Evolutionary conservation across 257 asterid genomes (phyloP).

Genomic region (Primulina huaijiensis): DNA sequence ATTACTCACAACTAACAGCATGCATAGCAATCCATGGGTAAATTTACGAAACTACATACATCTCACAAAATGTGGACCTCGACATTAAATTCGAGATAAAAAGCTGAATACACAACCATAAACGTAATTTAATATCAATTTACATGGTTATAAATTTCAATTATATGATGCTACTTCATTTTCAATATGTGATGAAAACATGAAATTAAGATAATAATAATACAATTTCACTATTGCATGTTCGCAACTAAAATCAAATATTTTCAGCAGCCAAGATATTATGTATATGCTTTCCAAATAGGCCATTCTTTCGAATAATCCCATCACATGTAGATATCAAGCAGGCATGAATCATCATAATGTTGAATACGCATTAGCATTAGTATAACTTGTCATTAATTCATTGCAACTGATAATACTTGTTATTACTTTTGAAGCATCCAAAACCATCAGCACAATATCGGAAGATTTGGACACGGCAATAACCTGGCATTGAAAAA

Average conservation of each 20-base stretch:
- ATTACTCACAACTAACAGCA: not conserved
- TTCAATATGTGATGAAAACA: not conserved
- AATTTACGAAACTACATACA: not conserved
- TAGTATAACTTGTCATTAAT: not conserved
- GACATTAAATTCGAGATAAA: not conserved
- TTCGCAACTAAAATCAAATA: too few relatives aligned
- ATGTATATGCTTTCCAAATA: not conserved
- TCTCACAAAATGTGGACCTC: not conserved
- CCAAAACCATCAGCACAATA: slow-evolving; percentile 83
- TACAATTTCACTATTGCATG: not conserved
- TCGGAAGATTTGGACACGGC: slow-evolving; percentile 97
- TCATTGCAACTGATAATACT: not conserved
- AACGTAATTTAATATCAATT: not conserved
- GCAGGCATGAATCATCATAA: slow-evolving; percentile 8
- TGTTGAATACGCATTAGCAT: not conserved
- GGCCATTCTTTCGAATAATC: not conserved
- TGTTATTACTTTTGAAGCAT: slow-evolving; percentile 63
- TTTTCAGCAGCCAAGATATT: not conserved
- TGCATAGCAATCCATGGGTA: not conserved
- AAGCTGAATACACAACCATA: not conserved
- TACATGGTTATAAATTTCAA: not conserved
- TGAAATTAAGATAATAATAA: not conserved
- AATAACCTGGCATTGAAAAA: slow-evolving; percentile 64
- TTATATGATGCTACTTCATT: not conserved
- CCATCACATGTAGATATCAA: not conserved